Percentiles rank a stretch among this genome's conserved stretches.
phyloP scores from a whole-genome alignment of 495 filamentous ascomycete species.

The Penicillium nucicola region DNA sequence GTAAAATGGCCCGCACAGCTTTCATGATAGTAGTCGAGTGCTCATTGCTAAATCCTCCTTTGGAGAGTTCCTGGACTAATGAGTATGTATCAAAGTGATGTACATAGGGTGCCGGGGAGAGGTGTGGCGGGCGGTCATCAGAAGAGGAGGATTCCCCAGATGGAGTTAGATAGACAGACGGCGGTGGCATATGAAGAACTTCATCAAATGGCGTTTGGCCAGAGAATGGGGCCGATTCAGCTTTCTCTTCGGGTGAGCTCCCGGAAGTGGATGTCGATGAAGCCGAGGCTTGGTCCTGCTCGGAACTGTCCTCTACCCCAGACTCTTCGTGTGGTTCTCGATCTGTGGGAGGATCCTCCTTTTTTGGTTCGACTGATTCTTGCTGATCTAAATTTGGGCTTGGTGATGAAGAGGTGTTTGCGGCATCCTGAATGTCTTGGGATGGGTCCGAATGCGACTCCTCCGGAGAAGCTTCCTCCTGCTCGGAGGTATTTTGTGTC shows the following conservation, averaged over 20 bases:
- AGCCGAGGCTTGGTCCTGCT: slow-evolving; percentile 13
- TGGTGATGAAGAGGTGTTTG: slow-evolving; percentile 1
- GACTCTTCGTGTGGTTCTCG: slow-evolving; percentile 21
- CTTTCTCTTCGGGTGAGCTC: slow-evolving; percentile 27
- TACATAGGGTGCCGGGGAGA: slow-evolving; percentile 74
- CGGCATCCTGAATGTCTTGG: not conserved
- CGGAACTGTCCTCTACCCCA: slow-evolving; percentile 9
- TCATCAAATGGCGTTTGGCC: slow-evolving; percentile 57
- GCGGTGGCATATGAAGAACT: slow-evolving; percentile 59
- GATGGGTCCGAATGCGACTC: slow-evolving; percentile 8
- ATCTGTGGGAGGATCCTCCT: slow-evolving; percentile 12
- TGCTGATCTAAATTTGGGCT: slow-evolving; percentile 6
- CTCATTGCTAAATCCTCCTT: slow-evolving; percentile 61
- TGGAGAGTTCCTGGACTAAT: slow-evolving; percentile 72
- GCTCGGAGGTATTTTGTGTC: slow-evolving; percentile 8
- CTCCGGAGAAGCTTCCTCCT: slow-evolving; percentile 7
- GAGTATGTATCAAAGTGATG: slow-evolving; percentile 96
- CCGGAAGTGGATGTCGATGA: slow-evolving; percentile 22
- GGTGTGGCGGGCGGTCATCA: slow-evolving; percentile 56
- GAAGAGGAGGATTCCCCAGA: slow-evolving; percentile 26
- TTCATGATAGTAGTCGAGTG: slow-evolving; percentile 87
- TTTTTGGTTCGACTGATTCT: slow-evolving; percentile 13
- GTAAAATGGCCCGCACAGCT: slow-evolving; percentile 70
- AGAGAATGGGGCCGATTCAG: slow-evolving; percentile 18
- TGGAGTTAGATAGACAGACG: slow-evolving; percentile 32